Conservation (phyloP, 768 basidiomycete species). For the Hypholoma fasciculare region DNA sequence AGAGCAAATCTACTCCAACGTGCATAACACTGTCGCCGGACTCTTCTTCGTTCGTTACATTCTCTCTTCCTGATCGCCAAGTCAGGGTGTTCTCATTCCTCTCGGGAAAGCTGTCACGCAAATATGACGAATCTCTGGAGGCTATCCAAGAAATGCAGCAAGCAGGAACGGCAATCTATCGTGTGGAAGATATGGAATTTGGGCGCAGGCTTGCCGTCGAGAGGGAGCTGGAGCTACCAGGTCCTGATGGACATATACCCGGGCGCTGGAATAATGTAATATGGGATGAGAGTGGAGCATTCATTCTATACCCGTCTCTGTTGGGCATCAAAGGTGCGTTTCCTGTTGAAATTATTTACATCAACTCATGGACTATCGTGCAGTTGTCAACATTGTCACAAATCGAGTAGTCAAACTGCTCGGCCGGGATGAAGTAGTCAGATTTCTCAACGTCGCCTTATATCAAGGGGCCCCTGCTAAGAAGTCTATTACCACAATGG, state of each 20-base stretch:
- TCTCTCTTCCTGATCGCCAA: constrained; percentile 92
- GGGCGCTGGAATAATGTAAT: constrained; percentile 85
- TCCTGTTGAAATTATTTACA: neutral
- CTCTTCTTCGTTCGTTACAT: constrained; percentile 86
- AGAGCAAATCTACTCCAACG: constrained; percentile 92
- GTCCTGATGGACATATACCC: constrained; percentile 68
- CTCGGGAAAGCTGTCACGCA: constrained; percentile 83
- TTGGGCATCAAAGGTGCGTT: constrained; percentile 88
- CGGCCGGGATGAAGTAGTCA: constrained; percentile 91
- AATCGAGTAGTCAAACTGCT: constrained; percentile 87
- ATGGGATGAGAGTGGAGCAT: constrained; percentile 99
- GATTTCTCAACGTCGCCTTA: constrained; percentile 84
- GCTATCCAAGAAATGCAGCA: constrained; percentile 99
- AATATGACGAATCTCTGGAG: constrained; percentile 91
- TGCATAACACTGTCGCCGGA: constrained; percentile 91
- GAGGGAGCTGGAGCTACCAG: constrained; percentile 84
- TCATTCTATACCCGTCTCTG: constrained; percentile 90
- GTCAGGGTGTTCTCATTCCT: constrained; percentile 93
- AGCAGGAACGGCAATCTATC: constrained; percentile 89
- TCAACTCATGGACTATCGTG: neutral
- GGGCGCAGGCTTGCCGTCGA: constrained; percentile 94
- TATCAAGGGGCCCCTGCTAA: constrained; percentile 96
- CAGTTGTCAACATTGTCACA: constrained; percentile 93
- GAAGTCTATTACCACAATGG: constrained; percentile 77
- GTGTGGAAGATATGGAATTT: constrained; percentile 99